Evolutionary conservation across 352 stramenopile genomes (phyloP), one percentile per base, ranked within the genome.

Genomic region (Aphanomyces astaci): DNA sequence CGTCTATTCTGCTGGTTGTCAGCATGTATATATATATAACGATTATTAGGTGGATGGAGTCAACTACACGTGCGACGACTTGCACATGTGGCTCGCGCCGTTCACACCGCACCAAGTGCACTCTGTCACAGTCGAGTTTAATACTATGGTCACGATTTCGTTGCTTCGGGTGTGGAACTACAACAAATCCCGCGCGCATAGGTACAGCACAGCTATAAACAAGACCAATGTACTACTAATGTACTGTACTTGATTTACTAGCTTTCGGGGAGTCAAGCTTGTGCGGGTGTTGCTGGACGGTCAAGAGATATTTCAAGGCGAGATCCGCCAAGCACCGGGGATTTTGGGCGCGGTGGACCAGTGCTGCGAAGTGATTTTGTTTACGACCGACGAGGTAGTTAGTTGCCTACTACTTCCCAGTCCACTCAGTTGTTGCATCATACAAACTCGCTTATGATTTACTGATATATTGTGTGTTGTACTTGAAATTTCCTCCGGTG

Each of bases 141-240:
- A 78, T 4, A 24, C 64, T 0, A 54, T 17, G 1, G 70, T 75
- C 0, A 71, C 75, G 9, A 36, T 97, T 2, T 90, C 86, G 5
- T 94, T 96, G 84, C 64, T 97, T 1, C 82, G 87, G 17, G 63
- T 97, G 19, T 97, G 90, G 90, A 97, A 97, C 71, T 97, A 97
- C 75, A 96, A 96, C 72, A 96, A 96, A 66, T 94, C 82, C 53
- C 76, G 90, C 9, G 85, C 86, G 1, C 84, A 95, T 31, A 95
- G 48, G 43, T 77, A 82, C 31, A 51, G 27, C 32, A 51, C 66
- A 27, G 70, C 32, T 10, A 28, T 56, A 19, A 25, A 5, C 24
- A 32, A 25, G 19, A 46, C 4, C 5, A 48, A n/a, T n/a, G n/a
- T n/a, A n/a, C n/a, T n/a, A n/a, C n/a, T n/a, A n/a, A n/a, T n/a